Conservation (phyloP, 345 rosid species). For the Mallotus nudiflorus region DNA sequence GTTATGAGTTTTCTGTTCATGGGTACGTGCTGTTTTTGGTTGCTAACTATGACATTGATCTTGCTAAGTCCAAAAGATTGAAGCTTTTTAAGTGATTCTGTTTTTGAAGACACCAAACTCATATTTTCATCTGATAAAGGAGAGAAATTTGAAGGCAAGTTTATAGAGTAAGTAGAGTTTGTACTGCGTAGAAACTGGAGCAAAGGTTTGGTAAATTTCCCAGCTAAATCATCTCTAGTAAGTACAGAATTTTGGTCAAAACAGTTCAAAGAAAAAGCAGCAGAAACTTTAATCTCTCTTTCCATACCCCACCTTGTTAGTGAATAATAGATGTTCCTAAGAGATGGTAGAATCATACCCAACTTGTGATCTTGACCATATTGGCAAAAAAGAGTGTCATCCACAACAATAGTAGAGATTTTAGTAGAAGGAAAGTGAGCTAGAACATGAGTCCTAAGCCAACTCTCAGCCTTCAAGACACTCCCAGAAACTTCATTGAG, state of each 20-base stretch:
- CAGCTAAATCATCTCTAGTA: conserved; percentile 21
- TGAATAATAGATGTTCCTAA: conserved; percentile 61
- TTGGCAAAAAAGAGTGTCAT: conserved; percentile 40
- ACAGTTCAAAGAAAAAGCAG: conserved; percentile 48
- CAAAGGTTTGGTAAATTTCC: conserved; percentile 36
- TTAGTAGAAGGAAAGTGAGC: conserved; percentile 61
- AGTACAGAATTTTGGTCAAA: conserved; percentile 24
- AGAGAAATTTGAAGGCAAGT: conserved; percentile 39
- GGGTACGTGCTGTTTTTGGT: conserved; percentile 18
- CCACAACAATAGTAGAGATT: conserved; percentile 66
- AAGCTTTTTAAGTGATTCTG: conserved; percentile 37
- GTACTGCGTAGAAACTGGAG: conserved; percentile 39
- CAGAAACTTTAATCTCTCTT: conserved; percentile 59
- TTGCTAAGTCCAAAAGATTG: conserved; percentile 43
- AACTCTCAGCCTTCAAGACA: conserved; percentile 62
- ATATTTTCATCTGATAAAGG: conserved; percentile 28
- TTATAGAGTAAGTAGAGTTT: conserved; percentile 63
- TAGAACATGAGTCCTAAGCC: conserved; percentile 66
- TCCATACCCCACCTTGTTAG: conserved; percentile 77
- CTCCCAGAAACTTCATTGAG: conserved; percentile 53
- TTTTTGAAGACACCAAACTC: conserved; percentile 26
- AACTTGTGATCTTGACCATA: conserved; percentile 35
- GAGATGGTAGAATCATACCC: conserved; percentile 43
- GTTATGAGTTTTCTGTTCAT: conserved; percentile 47
- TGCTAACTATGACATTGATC: conserved; percentile 46